Conservation (phyloP, 192 early-diverging fungal genomes). For the Pilobolus umbonatus region DNA sequence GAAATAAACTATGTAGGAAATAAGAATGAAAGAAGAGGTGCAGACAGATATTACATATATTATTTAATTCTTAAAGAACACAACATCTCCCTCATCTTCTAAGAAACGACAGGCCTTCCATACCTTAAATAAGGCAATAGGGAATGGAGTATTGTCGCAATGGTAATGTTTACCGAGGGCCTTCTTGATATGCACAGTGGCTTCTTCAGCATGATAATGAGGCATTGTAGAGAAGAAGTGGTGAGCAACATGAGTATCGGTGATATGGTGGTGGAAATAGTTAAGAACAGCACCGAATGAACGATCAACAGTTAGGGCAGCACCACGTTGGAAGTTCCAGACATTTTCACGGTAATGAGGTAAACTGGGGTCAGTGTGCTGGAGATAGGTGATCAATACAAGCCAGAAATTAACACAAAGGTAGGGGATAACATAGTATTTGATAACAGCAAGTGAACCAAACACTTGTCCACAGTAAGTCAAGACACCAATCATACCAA, state of each 20-base stretch:
- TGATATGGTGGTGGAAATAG: conserved; percentile 73
- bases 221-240: conserved; percentile 98
- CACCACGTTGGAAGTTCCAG: conserved; percentile 94
- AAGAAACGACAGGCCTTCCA: conserved; percentile 78
- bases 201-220: conserved; percentile 89
- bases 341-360: conserved; percentile 83
- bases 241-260: conserved; percentile 92
- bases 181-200: conserved; percentile 77
- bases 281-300: conserved; percentile 85
- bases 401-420: conserved; percentile 93
- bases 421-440: conserved; percentile 91
- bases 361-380: conserved; percentile 84
- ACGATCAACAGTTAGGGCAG: conserved; percentile 82
- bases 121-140: conserved; percentile 62
- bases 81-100: conserved; percentile 83
- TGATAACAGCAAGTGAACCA: conserved; percentile 53
- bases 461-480: conserved; percentile 46
- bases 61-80: conserved; percentile 57
- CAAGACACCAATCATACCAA: conserved; percentile 56
- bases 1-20: background rate
- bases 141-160: conserved; percentile 67
- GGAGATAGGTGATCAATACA: conserved; percentile 92
- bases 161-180: conserved; percentile 79
- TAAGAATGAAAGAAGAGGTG: too few species aligned
- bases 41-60: background rate